Evolutionary conservation across 2,329 filamentous ascomycete species (phyloP).

Genomic region (Trichoderma citrinoviride): DNA sequence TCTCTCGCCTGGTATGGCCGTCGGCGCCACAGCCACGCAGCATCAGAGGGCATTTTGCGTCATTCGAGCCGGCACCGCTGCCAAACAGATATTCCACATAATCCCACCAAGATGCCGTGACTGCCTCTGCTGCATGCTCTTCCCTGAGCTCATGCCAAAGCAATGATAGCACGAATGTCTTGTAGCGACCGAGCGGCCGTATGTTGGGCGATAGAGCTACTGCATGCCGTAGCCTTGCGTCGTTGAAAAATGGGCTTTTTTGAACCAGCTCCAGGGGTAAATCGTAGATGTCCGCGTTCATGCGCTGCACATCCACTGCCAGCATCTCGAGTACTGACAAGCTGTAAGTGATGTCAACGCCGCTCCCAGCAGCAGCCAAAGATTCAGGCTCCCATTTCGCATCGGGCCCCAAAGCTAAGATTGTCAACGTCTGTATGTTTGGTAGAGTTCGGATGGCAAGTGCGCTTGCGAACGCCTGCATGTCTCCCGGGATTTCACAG

Average conservation of each 20-base stretch:
- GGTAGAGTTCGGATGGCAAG: neutral
- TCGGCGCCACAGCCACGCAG: neutral
- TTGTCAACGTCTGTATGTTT: neutral
- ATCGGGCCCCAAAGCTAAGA: conserved; percentile 3
- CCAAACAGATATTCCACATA: neutral
- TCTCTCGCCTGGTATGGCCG: conserved; percentile 7
- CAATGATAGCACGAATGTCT: neutral
- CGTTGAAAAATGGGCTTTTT: neutral
- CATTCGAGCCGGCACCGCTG: neutral
- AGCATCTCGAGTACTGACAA: conserved; percentile 1
- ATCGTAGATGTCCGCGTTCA: neutral
- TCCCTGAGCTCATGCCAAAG: conserved; percentile 6
- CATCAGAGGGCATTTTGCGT: neutral
- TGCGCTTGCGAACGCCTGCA: neutral
- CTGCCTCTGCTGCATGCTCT: neutral
- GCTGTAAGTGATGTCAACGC: neutral
- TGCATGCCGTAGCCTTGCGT: neutral
- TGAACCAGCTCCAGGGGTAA: neutral
- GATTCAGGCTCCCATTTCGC: neutral
- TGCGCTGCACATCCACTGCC: neutral
- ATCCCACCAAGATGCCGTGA: conserved; percentile 3
- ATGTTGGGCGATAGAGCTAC: neutral
- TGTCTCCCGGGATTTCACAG: neutral
- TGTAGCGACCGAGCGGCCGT: conserved; percentile 1
- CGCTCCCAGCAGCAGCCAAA: neutral